Base-by-base conservation (phyloP, 306 rosid genomes). In the Aeschynomene evenia region DNA sequence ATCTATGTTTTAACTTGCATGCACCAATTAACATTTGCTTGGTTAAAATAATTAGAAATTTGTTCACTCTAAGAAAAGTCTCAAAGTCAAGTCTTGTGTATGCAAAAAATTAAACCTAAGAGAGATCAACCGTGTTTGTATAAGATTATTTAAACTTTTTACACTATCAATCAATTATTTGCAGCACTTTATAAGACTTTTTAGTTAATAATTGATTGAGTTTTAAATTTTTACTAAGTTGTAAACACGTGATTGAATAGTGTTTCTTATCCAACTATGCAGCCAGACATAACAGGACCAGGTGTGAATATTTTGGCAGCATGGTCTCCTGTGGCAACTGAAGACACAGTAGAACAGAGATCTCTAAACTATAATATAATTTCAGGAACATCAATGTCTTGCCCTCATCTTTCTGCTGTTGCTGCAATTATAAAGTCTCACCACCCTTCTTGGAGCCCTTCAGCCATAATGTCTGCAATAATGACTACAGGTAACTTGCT, bases 251-350 rank as follows among this genome's bases (percentile, higher is more conserved):
- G n/a, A n/a, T n/a, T n/a, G n/a, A 60, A 45, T 33, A 49, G 13
- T 37, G 46, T 42, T 60, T 53, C 6, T 57, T 9, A 55, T 70
- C 64, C 73, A 60, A 74, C 61, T 52, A 11, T 77, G 85, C 84
- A 87, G 89, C 96, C 91, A 55, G 86, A 89, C 63, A 74, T 83
- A 42, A 81, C 88, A 63, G 89, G 73, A 69, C 93, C 86, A 5
- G 92, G 93, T 31, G 73, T 85, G 82, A 87, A 87, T 66, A 80
- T 85, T 55, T 75, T 87, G 74, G 93, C 91, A 80, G 86, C 93
- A 78, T 90, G 93, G 89, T 85, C 96, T 57, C 96, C 89, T 2
- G 69, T 73, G 0, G 63, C 82, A 59, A 79, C 87, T 52, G 60
- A 28, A 48, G 77, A 70, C 33, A 83, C 90, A 14, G 82, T 78